Evolutionary conservation across 2,329 filamentous ascomycete species (phyloP).

Genomic region (Diplodia sapinea): DNA sequence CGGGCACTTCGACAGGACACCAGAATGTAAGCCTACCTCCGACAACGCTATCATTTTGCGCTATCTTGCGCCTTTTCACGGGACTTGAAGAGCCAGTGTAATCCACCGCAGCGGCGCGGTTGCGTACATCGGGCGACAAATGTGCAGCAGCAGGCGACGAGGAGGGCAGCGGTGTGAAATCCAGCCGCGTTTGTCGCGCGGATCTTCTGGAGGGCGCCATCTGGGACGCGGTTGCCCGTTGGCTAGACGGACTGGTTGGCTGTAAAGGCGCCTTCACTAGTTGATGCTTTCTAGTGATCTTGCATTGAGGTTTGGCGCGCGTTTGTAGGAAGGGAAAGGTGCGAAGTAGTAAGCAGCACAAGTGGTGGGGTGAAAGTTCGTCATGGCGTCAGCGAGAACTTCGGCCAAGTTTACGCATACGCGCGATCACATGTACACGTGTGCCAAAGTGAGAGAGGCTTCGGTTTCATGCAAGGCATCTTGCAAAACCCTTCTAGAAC

Average conservation of each 20-base stretch:
- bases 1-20: neutral
- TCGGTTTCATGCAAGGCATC: neutral
- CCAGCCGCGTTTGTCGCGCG: slow-evolving; percentile 48
- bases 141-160: slow-evolving; percentile 46
- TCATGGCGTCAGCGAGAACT: slow-evolving; percentile 4
- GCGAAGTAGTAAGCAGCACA: neutral
- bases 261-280: neutral
- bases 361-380: slow-evolving; percentile 6
- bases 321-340: neutral
- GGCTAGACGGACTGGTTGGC: neutral
- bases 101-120: slow-evolving; percentile 44
- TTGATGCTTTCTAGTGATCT: neutral
- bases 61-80: slow-evolving; percentile 38
- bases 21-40: slow-evolving; percentile 12
- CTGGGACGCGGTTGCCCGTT: no score
- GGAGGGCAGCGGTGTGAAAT: slow-evolving; percentile 51
- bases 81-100: slow-evolving; percentile 39
- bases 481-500: neutral
- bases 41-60: slow-evolving; percentile 14
- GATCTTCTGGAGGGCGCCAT: slow-evolving; percentile 12
- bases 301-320: neutral
- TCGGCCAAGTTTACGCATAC: neutral
- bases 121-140: slow-evolving; percentile 42
- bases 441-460: neutral
- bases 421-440: slow-evolving; percentile 7